These are phyloP conservation scores for Lactarius akahatsu DNA, from an alignment of 768 basidiomycete genomes.

Conservation along the genomic window DNA sequence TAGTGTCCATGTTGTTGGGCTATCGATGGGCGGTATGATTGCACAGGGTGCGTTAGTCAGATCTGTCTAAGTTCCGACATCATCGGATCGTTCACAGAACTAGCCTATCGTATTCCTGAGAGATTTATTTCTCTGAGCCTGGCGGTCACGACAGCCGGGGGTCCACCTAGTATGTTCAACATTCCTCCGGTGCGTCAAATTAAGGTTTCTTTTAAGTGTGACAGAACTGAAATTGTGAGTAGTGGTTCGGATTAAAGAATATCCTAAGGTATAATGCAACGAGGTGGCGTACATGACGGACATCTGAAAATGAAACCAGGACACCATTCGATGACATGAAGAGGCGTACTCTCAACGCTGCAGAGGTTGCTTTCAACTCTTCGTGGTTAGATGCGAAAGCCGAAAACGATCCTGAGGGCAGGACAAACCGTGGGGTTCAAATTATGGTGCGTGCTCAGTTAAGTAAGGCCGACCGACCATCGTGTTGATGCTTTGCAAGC, in stretches of 20 bases:
- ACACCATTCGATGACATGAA: no score
- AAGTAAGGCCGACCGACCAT: no score
- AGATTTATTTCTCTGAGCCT: conserved; percentile 67
- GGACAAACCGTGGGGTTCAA: no score
- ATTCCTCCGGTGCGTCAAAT: conserved; percentile 55
- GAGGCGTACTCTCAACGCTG: no score
- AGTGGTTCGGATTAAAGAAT: no score
- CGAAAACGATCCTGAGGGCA: no score
- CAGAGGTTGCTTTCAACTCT: no score
- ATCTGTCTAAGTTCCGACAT: background rate
- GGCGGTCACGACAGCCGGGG: conserved; percentile 69
- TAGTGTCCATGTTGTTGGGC: conserved; percentile 67
- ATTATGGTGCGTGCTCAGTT: no score
- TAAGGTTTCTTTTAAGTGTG: background rate
- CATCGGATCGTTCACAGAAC: conserved; percentile 44
- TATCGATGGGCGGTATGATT: conserved; percentile 84
- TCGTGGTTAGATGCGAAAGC: no score
- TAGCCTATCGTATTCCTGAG: conserved; percentile 63
- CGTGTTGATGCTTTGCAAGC: conserved; percentile 36
- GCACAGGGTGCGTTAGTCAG: conserved; percentile 54
- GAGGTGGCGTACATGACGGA: no score
- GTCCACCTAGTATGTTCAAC: conserved; percentile 50
- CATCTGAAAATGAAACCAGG: no score
- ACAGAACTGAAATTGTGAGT: background rate
- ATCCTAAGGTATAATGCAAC: no score